A percentile compares a stretch with the other conserved stretches of the same genome.
These are phyloP conservation scores for Coniferiporia weirii DNA, from an alignment of 1,284 basidiomycete species.

Conservation along the genomic window DNA sequence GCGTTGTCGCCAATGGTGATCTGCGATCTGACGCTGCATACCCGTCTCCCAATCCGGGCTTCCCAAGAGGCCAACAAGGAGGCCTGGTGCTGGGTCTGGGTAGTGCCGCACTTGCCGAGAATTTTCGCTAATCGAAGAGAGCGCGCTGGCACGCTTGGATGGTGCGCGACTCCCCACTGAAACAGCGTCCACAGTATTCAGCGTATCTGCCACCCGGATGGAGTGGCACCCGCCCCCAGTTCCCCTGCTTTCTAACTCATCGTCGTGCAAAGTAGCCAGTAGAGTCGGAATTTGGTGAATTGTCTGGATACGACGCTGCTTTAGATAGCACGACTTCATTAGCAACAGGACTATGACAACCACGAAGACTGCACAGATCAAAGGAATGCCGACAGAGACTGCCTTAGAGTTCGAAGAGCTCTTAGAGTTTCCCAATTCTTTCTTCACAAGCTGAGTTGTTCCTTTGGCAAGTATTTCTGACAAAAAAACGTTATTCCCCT, in stretches of 20 bases:
- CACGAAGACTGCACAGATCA: background rate
- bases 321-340: constrained; percentile 10
- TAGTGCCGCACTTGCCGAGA: background rate
- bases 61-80: constrained; percentile 15
- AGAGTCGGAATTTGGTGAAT: constrained; percentile 12
- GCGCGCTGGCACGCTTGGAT: background rate
- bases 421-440: background rate
- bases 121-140: background rate
- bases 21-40: constrained; percentile 9
- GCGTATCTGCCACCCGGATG: background rate
- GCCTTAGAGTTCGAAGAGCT: background rate
- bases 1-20: constrained; percentile 14
- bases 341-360: background rate
- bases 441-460: background rate
- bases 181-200: background rate
- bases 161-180: background rate
- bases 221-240: background rate
- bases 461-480: background rate
- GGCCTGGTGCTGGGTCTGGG: constrained; percentile 2
- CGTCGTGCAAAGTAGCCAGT: background rate
- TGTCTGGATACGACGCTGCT: constrained; percentile 13
- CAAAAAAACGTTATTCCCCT: background rate
- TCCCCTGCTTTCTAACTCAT: background rate
- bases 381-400: constrained; percentile 4
- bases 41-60: constrained; percentile 17